A percentile compares a stretch with the other conserved stretches of the same genome.
These are phyloP conservation scores for Phytophthora gonapodyides DNA, from an alignment of 352 stramenopile genomes.

Conservation along the genomic window DNA sequence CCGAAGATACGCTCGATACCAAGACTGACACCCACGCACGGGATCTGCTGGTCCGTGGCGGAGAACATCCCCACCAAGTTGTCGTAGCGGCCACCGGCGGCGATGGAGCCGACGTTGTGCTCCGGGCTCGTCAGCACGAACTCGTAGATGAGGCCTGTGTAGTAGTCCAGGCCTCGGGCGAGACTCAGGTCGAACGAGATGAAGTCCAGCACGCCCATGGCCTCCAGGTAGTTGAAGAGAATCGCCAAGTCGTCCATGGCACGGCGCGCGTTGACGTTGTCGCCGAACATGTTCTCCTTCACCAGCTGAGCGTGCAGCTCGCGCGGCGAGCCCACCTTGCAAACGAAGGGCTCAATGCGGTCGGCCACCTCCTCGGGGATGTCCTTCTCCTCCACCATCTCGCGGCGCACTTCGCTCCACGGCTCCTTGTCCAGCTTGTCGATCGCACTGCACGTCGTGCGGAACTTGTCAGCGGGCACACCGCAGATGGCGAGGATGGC, in stretches of 20 bases:
- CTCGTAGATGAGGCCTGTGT: constrained; percentile 99
- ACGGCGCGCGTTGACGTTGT: constrained; percentile 81
- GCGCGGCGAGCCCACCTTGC: constrained; percentile 86
- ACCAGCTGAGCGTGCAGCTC: constrained; percentile 82
- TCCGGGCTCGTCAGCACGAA: constrained; percentile 92
- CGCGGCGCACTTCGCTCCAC: constrained; percentile 88
- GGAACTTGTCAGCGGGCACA: constrained; percentile 96
- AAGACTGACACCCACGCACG: constrained; percentile 98
- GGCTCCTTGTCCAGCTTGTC: constrained; percentile 99
- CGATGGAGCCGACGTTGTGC: constrained; percentile 97
- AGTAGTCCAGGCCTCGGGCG: constrained; percentile 98
- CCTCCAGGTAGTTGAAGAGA: constrained; percentile 98
- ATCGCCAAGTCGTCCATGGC: constrained; percentile 94
- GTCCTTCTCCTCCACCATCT: constrained; percentile 99
- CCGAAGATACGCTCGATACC: constrained; percentile 99
- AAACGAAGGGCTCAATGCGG: constrained; percentile 95
- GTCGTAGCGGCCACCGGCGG: constrained; percentile 97
- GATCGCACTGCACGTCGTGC: constrained; percentile 97
- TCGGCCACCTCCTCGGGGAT: constrained; percentile 91
- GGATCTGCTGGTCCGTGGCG: constrained; percentile 94
- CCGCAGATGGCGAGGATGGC: constrained; percentile 98
- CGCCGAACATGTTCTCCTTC: constrained; percentile 89
- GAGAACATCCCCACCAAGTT: constrained; percentile 99
- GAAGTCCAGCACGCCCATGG: constrained; percentile 94
- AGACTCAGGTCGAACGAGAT: constrained; percentile 98